These are phyloP conservation scores for Poa annua DNA, from an alignment of 176 grass and related monocot genomes.

Conservation along the genomic window DNA sequence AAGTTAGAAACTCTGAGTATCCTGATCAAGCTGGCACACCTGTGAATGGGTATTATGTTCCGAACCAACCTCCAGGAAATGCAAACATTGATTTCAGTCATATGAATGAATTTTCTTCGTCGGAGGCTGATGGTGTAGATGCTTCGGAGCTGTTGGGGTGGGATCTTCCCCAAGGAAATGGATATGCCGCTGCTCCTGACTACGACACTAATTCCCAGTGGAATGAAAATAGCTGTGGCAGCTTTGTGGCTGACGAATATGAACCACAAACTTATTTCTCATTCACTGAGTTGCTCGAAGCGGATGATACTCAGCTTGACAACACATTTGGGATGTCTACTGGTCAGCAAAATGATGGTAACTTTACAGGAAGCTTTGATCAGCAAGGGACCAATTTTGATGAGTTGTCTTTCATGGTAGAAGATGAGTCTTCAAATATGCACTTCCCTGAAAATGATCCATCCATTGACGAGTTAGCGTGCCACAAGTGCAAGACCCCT, in stretches of 20 bases:
- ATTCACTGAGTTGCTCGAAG: constrained; percentile 74
- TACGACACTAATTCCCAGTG: constrained; percentile 38
- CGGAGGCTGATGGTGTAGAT: constrained; percentile 47
- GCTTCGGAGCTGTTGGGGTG: constrained; percentile 59
- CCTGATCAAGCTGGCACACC: constrained; percentile 35
- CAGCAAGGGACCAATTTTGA: constrained; percentile 49
- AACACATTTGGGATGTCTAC: constrained; percentile 50
- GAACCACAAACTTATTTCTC: constrained; percentile 82
- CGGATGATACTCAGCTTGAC: constrained; percentile 60
- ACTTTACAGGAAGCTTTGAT: constrained; percentile 33
- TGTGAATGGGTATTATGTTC: constrained; percentile 36
- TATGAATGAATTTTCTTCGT: constrained; percentile 47
- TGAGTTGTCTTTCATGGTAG: constrained; percentile 42
- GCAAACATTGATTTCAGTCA: constrained; percentile 44
- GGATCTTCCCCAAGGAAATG: constrained; percentile 59
- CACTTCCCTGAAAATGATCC: constrained; percentile 26
- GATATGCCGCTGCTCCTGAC: constrained; percentile 37
- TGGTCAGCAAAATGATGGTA: constrained; percentile 39
- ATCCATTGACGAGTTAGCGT: constrained; percentile 33
- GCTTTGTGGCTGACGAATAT: constrained; percentile 47
- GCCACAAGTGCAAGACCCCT: constrained; percentile 57
- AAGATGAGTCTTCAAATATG: constrained; percentile 45
- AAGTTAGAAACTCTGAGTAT: constrained; percentile 54
- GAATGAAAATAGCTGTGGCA: constrained; percentile 49
- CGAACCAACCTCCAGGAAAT: constrained; percentile 44